Evolutionary conservation across 1,284 basidiomycete species (phyloP).

Genomic region (Heterobasidion parviporum): DNA sequence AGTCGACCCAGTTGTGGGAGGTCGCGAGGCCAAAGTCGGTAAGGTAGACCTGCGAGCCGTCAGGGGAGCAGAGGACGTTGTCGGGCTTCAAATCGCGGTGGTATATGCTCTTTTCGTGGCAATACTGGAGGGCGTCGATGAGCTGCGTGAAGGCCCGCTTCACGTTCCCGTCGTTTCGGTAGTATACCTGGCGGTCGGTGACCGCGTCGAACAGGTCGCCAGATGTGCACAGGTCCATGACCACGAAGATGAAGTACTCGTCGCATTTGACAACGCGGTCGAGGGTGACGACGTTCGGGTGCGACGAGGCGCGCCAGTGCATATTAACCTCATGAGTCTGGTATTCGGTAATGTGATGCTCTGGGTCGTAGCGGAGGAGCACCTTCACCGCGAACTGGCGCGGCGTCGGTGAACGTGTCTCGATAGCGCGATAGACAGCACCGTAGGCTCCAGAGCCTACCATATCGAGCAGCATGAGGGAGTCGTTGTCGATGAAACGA

Average conservation of each 20-base stretch:
- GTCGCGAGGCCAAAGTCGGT: conserved; percentile 70
- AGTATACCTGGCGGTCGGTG: conserved; percentile 38
- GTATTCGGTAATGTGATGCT: not conserved
- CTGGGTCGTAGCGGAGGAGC: conserved; percentile 40
- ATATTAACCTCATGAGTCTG: conserved; percentile 19
- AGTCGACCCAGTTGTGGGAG: conserved; percentile 29
- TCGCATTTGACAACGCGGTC: conserved; percentile 51
- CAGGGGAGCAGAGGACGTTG: conserved; percentile 51
- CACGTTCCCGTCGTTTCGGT: conserved; percentile 41
- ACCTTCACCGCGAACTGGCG: conserved; percentile 48
- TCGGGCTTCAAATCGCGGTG: conserved; percentile 74
- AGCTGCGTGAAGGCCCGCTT: conserved; percentile 49
- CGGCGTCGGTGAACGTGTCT: conserved; percentile 15
- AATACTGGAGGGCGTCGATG: conserved; percentile 53
- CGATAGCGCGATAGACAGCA: conserved; percentile 30
- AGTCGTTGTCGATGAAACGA: conserved; percentile 8
- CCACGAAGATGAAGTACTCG: conserved; percentile 45
- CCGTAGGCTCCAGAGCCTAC: conserved; percentile 45
- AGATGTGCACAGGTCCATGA: conserved; percentile 55
- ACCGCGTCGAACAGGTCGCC: conserved; percentile 63
- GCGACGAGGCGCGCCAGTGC: conserved; percentile 51
- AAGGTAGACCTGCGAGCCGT: conserved; percentile 42
- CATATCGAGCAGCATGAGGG: conserved; percentile 4
- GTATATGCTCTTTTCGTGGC: conserved; percentile 52
- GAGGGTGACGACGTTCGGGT: conserved; percentile 52